Evolutionary conservation across 1,284 basidiomycete genomes (phyloP).

Genomic region (Tremellales sp.): DNA sequence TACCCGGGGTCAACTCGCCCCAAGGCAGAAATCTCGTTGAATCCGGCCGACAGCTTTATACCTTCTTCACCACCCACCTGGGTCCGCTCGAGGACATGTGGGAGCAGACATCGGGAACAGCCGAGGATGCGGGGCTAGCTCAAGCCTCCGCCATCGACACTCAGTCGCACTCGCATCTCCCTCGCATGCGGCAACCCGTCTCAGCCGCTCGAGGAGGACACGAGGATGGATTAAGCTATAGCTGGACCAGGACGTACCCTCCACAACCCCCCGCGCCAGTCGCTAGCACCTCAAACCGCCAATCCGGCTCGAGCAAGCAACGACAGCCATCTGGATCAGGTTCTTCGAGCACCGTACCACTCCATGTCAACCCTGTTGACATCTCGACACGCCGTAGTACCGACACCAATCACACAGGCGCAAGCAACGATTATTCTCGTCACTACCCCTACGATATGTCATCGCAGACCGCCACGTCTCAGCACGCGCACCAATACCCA

Average conservation of each 20-base stretch:
- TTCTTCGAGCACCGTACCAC: too few species aligned
- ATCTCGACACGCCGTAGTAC: too few species aligned
- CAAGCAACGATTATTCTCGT: too few species aligned
- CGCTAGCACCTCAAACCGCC: too few species aligned
- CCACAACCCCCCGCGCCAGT: neutral
- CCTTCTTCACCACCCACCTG: slow-evolving; percentile 15
- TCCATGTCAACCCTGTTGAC: too few species aligned
- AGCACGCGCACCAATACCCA: too few species aligned
- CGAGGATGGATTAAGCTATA: neutral
- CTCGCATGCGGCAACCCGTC: neutral
- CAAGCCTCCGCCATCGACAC: neutral
- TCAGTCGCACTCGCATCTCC: too few species aligned
- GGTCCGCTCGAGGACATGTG: slow-evolving; percentile 25
- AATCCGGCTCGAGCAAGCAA: too few species aligned
- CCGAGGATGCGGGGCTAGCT: slow-evolving; percentile 2
- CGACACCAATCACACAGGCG: too few species aligned
- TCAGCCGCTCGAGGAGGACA: neutral
- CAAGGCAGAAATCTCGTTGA: slow-evolving; percentile 7
- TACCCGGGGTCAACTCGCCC: slow-evolving; percentile 4
- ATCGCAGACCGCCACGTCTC: too few species aligned
- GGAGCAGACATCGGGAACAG: slow-evolving; percentile 23
- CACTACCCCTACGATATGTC: too few species aligned
- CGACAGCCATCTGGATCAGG: too few species aligned
- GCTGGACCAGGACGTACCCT: neutral
- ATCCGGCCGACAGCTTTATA: slow-evolving; percentile 9